Base-by-base conservation (phyloP, 2,329 filamentous ascomycete species). In the Celoporthe dispersa region DNA sequence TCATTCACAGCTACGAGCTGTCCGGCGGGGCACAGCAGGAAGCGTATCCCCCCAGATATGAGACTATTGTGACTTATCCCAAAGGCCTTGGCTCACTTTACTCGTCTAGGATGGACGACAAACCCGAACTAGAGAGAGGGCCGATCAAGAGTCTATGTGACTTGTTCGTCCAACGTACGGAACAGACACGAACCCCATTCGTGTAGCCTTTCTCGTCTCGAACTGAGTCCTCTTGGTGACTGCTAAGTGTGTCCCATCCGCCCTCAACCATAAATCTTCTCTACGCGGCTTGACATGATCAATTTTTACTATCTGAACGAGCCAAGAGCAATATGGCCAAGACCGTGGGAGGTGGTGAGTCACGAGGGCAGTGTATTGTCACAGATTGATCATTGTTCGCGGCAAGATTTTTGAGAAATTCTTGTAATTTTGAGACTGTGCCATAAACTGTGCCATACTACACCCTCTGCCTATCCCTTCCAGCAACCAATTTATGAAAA, bases 401-500 rank as follows among this genome's bases (percentile, higher is more conserved):
- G 19, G 8, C 3, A 22, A 37, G 16, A 19, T 44, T 48, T 11
- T 9, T 48, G 5, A 9, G 11, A n/a, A n/a, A 22, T 48, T n/a
- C 19, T 48, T 48, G 22, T 48, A n/a, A 48, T 48, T 48, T 48
- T 48, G n/a, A n/a, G n/a, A n/a, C 9, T 48, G 19, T 48, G 41
- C 22, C 22, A n/a, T 48, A n/a, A 48, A 57, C 53, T 57, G 33
- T 69, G 61, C 64, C 28, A 28, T 51, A 55, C 8, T 25, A 63
- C 57, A 48, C 68, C 28, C 19, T 31, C 19, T 48, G 33, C 64
- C 33, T 48, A 35, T 41, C 25, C 33, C 33, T 69, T 63, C 33
- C 37, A 37, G 16, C 66, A 59, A 66, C 69, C 57, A 25, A 37
- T 37, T 12, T 70, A 48, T 63, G 28, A 65, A 70, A 25, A 48